A percentile compares a stretch with the other conserved stretches of the same genome.
Evolutionary conservation across 306 rosid genomes (phyloP).

Genomic region (Cicer chorassanicum): DNA sequence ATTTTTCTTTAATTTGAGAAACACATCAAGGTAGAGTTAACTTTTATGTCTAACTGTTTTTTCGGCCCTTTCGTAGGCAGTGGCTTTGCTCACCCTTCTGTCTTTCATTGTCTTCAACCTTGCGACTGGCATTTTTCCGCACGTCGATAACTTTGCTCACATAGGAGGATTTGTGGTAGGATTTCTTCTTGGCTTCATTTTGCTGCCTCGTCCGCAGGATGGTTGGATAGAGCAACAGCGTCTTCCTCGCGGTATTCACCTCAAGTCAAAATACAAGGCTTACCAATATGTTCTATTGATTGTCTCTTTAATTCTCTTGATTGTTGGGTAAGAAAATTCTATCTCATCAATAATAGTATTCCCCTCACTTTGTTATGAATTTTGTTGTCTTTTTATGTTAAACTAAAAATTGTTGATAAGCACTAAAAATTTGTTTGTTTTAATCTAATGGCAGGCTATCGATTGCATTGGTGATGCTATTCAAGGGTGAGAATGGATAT

Average conservation of each 20-base stretch:
- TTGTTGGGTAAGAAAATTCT: conserved; percentile 61
- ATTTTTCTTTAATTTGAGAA: neutral
- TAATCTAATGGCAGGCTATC: conserved; percentile 55
- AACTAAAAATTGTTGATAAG: neutral
- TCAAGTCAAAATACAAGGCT: conserved; percentile 68
- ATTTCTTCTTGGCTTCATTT: conserved; percentile 72
- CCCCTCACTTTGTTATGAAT: neutral
- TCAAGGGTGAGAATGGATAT: conserved; percentile 63
- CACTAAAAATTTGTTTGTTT: conserved; percentile 11
- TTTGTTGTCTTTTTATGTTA: too few relatives aligned
- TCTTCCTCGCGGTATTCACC: conserved; percentile 55
- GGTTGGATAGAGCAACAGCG: conserved; percentile 66
- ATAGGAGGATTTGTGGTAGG: conserved; percentile 81
- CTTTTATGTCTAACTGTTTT: conserved; percentile 1
- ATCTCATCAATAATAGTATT: neutral
- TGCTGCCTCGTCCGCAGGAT: conserved; percentile 76
- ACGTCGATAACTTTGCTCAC: conserved; percentile 79
- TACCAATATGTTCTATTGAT: conserved; percentile 75
- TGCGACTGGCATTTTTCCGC: conserved; percentile 78
- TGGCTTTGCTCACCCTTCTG: conserved; percentile 68
- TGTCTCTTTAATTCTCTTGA: conserved; percentile 59
- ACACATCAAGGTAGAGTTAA: neutral
- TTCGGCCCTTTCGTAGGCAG: conserved; percentile 52
- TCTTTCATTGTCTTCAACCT: conserved; percentile 68
- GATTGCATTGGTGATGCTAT: conserved; percentile 68